Base-by-base conservation (phyloP, 2,329 filamentous ascomycete species). In the Davidsoniella virescens region DNA sequence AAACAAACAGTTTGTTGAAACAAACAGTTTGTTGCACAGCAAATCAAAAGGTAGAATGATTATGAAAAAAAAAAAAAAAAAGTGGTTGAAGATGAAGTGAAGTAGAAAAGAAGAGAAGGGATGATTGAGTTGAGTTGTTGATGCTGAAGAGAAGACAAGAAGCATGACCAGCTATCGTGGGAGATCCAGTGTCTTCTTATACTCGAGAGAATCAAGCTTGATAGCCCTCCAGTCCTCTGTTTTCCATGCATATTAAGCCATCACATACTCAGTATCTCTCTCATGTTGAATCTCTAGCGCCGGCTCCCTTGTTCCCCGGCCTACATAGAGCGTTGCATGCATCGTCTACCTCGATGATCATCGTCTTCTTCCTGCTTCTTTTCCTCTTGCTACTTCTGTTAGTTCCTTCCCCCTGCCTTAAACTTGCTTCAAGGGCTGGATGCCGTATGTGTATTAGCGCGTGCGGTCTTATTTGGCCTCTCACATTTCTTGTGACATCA, bases 71-170 rank as follows among this genome's bases (percentile, higher is more conserved):
- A n/a, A n/a, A n/a, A 38, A 45, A 47, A 10, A 47, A 47, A 40
- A 41, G 33, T 43, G 39, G 39, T 20, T 18, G 29, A 47, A 46
- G 33, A 40, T n/a, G 18, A 41, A 53, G 33, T 43, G 47, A 47
- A 49, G 38, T 38, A 17, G 43, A 45, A 44, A 36, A 49, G 37
- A 39, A 44, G 38, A 53, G 18, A 49, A 45, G 46, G 36, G 25
- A 41, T 33, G 38, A 26, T 41, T 49, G 46, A 47, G 23, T 40
- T 41, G 46, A 49, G 23, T 47, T 37, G 29, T 12, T 50, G 47
- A 38, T 49, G 47, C 29, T 49, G 48, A 39, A 37, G 40, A 44
- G 41, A 37, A 39, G 26, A 37, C 4, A 8, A 33, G 7, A 20
- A 9, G n/a, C 42, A 14, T 17, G 7, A 20, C 25, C 38, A 25